These are phyloP conservation scores for Myochromella boudieri DNA, from an alignment of 768 basidiomycete species.

Conservation along the genomic window DNA sequence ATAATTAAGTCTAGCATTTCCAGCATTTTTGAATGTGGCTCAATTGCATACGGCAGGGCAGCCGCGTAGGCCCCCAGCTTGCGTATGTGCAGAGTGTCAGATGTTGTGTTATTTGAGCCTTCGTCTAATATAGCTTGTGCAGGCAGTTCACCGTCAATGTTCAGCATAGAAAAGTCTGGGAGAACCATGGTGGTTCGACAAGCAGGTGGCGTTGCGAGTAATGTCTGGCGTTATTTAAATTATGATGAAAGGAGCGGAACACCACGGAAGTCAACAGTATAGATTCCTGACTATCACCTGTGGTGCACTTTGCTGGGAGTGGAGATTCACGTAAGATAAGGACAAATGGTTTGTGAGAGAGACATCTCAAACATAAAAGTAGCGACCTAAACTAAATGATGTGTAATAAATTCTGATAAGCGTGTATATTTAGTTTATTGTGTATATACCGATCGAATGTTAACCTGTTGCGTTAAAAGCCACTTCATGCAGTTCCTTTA, in stretches of 20 bases:
- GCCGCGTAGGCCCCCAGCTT: slow-evolving; percentile 64
- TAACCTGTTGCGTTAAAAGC: slow-evolving; percentile 39
- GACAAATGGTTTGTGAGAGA: neutral
- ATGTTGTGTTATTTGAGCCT: slow-evolving; percentile 22
- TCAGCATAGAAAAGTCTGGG: slow-evolving; percentile 48
- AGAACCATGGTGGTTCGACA: slow-evolving; percentile 32
- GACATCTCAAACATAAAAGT: neutral
- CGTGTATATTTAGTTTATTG: too few species aligned
- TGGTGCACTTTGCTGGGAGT: neutral
- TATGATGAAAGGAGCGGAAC: neutral
- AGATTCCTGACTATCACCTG: neutral
- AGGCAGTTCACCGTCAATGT: slow-evolving; percentile 35
- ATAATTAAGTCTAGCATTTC: slow-evolving; percentile 73
- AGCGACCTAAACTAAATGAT: neutral
- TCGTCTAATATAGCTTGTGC: slow-evolving; percentile 25
- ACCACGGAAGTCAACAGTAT: neutral
- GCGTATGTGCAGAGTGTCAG: slow-evolving; percentile 49
- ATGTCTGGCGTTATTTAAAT: neutral
- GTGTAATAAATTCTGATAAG: too few species aligned
- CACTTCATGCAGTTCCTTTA: slow-evolving; percentile 72
- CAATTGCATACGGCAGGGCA: slow-evolving; percentile 75
- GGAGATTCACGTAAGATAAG: neutral
- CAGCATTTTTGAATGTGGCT: slow-evolving; percentile 75
- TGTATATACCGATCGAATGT: too few species aligned
- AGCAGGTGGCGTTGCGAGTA: slow-evolving; percentile 11